These are phyloP conservation scores for Spirogloea muscicola DNA, from an alignment of 139 green algal genomes.

Conservation along the genomic window DNA sequence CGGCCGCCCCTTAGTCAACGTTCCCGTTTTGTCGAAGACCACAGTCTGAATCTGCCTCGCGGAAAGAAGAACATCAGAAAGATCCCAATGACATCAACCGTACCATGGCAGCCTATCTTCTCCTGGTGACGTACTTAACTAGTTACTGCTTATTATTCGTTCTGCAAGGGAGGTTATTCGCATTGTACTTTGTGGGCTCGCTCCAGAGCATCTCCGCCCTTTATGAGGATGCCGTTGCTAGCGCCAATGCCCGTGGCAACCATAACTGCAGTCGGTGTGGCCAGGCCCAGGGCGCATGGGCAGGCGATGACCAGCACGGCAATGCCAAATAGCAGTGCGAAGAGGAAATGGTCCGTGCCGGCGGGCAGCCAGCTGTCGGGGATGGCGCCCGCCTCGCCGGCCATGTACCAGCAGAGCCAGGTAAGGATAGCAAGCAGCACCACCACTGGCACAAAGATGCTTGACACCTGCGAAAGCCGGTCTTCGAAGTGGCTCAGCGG, in stretches of 20 bases:
- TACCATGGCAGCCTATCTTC: background rate
- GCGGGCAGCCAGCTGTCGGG: slow-evolving; percentile 71
- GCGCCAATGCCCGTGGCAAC: slow-evolving; percentile 87
- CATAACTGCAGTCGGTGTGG: slow-evolving; percentile 98
- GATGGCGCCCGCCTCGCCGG: slow-evolving; percentile 51
- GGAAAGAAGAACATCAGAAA: too few species aligned
- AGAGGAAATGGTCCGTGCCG: slow-evolving; percentile 73
- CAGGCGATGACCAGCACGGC: slow-evolving; percentile 96
- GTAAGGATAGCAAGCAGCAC: slow-evolving; percentile 71
- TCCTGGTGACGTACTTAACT: too few species aligned
- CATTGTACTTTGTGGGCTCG: slow-evolving; percentile 56
- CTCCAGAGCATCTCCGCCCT: slow-evolving; percentile 79
- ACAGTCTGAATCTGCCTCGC: slow-evolving; percentile 60
- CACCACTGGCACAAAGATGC: slow-evolving; percentile 57
- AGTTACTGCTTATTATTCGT: too few species aligned
- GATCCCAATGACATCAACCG: background rate
- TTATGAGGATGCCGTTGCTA: slow-evolving; percentile 87
- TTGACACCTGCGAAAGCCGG: slow-evolving; percentile 38
- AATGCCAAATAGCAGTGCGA: slow-evolving; percentile 92
- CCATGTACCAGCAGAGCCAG: slow-evolving; percentile 74
- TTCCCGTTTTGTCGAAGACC: slow-evolving; percentile 97
- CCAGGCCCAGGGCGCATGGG: slow-evolving; percentile 87
- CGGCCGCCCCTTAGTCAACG: slow-evolving; percentile 75
- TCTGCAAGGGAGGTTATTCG: background rate
- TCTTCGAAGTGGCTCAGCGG: too few species aligned